phyloP scores from a whole-genome alignment of 2,329 filamentous ascomycete genomes.

The Samsoniella hepiali region DNA sequence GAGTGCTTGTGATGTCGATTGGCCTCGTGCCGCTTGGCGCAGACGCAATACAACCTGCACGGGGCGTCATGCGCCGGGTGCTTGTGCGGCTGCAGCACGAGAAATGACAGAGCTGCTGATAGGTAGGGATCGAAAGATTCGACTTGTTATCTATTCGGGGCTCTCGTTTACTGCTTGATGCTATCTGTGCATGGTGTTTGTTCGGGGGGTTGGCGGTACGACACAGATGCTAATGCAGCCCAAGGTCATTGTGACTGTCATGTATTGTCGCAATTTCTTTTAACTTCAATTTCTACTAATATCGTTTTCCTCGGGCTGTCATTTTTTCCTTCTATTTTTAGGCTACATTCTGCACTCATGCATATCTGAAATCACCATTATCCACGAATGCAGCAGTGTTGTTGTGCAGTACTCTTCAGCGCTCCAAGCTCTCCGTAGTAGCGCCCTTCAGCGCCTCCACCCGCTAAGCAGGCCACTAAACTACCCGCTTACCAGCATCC shows the following conservation, averaged over 20 bases:
- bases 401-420: background rate
- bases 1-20: slow-evolving; percentile 5
- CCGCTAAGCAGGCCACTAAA: background rate
- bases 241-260: too few species aligned
- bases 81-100: background rate
- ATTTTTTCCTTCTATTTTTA: too few species aligned
- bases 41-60: slow-evolving; percentile 10
- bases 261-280: too few species aligned
- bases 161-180: background rate
- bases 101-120: background rate
- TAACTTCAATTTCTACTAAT: too few species aligned
- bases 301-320: too few species aligned
- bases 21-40: slow-evolving; percentile 15
- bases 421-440: background rate
- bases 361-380: background rate
- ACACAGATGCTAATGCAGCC: background rate
- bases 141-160: background rate
- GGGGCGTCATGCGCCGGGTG: slow-evolving; percentile 3
- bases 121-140: background rate
- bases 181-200: background rate
- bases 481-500: background rate
- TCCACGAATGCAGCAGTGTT: background rate
- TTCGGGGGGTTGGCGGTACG: background rate
- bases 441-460: slow-evolving; percentile 4
- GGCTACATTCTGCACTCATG: background rate